Percentiles rank a stretch among this genome's conserved stretches.
These are phyloP conservation scores for Stephanodiscus minutulus DNA, from an alignment of 108 stramenopile species.

Conservation along the genomic window DNA sequence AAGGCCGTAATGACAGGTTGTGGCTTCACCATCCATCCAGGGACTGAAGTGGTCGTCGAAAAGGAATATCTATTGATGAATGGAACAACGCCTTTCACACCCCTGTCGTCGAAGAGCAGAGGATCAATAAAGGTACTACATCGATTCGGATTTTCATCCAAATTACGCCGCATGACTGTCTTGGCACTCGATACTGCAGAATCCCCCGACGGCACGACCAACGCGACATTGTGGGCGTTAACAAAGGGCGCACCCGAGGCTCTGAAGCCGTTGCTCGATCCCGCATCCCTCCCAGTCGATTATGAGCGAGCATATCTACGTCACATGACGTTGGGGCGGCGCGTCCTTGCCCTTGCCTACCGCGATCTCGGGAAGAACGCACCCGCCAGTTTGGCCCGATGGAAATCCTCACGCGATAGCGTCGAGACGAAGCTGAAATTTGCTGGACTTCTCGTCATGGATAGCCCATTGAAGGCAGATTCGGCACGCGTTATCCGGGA, in stretches of 20 bases:
- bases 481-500: conserved; percentile 84
- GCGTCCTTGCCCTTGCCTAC: conserved; percentile 88
- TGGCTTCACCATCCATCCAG: conserved; percentile 68
- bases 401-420: conserved; percentile 47
- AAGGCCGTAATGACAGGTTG: conserved; percentile 84
- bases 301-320: conserved; percentile 75
- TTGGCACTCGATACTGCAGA: conserved; percentile 50
- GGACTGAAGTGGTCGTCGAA: conserved; percentile 37
- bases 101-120: neutral
- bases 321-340: conserved; percentile 86
- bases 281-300: conserved; percentile 60
- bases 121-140: conserved; percentile 53
- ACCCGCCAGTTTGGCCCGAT: conserved; percentile 20
- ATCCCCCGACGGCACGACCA: conserved; percentile 27
- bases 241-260: conserved; percentile 97
- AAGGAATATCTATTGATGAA: conserved; percentile 28
- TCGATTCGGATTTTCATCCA: conserved; percentile 86
- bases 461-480: conserved; percentile 93
- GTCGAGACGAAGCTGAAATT: conserved; percentile 80
- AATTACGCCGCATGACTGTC: conserved; percentile 88
- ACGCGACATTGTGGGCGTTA: conserved; percentile 32
- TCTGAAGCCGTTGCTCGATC: conserved; percentile 66
- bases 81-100: neutral
- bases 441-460: conserved; percentile 92
- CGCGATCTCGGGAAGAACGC: conserved; percentile 43